phyloP scores from a whole-genome alignment of 441 rosid species.

The Lepidium campestre region DNA sequence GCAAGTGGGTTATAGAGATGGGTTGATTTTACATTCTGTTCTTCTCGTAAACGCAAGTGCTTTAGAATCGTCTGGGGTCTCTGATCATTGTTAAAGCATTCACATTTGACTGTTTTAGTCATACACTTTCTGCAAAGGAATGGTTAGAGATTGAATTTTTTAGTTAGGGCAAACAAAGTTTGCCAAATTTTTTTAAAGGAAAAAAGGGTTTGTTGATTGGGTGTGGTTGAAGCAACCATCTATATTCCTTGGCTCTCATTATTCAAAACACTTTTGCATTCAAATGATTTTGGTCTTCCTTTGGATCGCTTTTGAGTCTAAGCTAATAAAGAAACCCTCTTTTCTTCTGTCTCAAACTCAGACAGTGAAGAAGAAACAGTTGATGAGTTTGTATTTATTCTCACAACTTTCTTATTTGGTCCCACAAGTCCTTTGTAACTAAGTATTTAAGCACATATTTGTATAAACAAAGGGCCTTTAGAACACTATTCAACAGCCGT shows the following conservation, averaged over 20 bases:
- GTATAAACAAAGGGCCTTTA: not conserved
- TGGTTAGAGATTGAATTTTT: constrained; percentile 22
- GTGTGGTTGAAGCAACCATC: constrained; percentile 49
- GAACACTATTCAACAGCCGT: too few relatives aligned
- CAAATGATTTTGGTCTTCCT: constrained; percentile 52
- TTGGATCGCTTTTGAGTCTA: constrained; percentile 77
- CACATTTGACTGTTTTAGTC: constrained; percentile 28
- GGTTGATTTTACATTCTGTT: constrained; percentile 21
- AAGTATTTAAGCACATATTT: constrained; percentile 1
- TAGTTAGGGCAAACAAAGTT: constrained; percentile 33
- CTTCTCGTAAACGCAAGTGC: constrained; percentile 29
- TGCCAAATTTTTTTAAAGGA: constrained; percentile 26
- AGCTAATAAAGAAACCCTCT: constrained; percentile 35
- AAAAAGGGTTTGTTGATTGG: constrained; percentile 24
- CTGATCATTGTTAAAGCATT: constrained; percentile 23
- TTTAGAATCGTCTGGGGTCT: constrained; percentile 27
- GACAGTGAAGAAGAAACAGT: constrained; percentile 34
- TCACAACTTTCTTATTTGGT: constrained; percentile 18
- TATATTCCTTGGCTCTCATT: constrained; percentile 44
- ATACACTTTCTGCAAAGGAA: constrained; percentile 22
- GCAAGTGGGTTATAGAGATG: constrained; percentile 21
- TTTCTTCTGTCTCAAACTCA: constrained; percentile 49
- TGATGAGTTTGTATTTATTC: constrained; percentile 34
- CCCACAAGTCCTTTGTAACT: constrained; percentile 21
- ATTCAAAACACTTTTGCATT: constrained; percentile 67